Base-by-base conservation (phyloP, 495 filamentous ascomycete genomes). In the Hyaloscypha variabilis region DNA sequence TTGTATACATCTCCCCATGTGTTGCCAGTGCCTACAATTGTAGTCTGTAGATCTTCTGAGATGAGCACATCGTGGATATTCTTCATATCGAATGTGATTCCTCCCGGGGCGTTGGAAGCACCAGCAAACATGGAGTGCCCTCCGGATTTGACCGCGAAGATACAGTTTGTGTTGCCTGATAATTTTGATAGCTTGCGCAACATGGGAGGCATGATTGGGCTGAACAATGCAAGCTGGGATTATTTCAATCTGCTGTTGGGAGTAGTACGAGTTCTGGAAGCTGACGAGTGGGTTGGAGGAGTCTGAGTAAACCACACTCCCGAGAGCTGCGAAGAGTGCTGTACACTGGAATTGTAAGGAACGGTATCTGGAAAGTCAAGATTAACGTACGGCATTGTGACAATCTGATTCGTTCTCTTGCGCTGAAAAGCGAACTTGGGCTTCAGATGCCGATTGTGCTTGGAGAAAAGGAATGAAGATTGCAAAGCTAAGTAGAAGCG, bases 1-100 rank as follows among this genome's bases (percentile, higher is more conserved):
- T 63, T 46, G 65, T 86, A 87, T 8, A 85, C 80, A 34, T 82
- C 73, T 14, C 53, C 52, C 83, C 83, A 85, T 62, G 63, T 66
- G 55, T 72, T 72, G 28, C 78, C 78, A 19, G 77, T 71, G 0
- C 70, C 81, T 28, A 81, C 76, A 14, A 24, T 55, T 24, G 13
- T 55, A 8, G 52, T 28, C 52, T 55, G 6, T 17, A 24, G 6
- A 14, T 55, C 25, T 6, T 55, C 52, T 14, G 13, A 25, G 13
- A 55, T 55, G 6, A 6, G 8, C 14, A 79, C 50, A 13, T 75
- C 74, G 21, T 60, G 74, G 56, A 76, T 64, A 14, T 21, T 3
- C 17, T 58, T 30, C n/a, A 77, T 49, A 60, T 75, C 73, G 56
- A 77, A 67, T 1, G 72, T 72, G 36, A 76, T 65, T 1, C 73